These are phyloP conservation scores for Irpex rosettiformis DNA, from an alignment of 1,284 basidiomycete genomes.

Conservation along the genomic window DNA sequence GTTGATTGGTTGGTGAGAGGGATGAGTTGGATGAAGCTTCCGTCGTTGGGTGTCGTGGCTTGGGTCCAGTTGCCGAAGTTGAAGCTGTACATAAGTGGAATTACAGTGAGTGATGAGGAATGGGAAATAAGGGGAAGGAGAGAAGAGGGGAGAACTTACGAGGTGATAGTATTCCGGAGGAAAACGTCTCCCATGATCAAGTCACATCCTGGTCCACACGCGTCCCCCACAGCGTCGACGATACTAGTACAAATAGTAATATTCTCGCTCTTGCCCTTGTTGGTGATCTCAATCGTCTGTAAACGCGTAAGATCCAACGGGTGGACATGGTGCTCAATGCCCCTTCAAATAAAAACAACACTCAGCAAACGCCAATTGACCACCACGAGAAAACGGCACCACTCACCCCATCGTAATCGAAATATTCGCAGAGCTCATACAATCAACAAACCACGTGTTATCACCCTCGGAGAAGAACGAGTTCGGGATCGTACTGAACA, in stretches of 20 bases:
- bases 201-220: conserved; percentile 17
- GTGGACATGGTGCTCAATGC: conserved; percentile 18
- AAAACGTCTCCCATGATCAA: conserved; percentile 36
- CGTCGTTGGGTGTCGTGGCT: conserved; percentile 18
- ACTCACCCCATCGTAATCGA: background rate
- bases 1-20: conserved; percentile 17
- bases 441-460: background rate
- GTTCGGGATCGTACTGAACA: background rate
- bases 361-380: too few species aligned
- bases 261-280: conserved; percentile 13
- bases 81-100: conserved; percentile 2
- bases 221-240: conserved; percentile 12
- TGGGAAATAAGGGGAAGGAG: background rate
- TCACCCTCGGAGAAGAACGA: background rate
- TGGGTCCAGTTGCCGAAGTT: conserved; percentile 9
- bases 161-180: conserved; percentile 38
- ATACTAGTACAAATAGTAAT: conserved; percentile 19
- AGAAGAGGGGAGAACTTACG: conserved; percentile 22
- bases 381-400: background rate
- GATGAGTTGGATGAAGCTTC: conserved; percentile 29
- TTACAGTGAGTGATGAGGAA: background rate
- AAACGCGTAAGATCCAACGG: conserved; percentile 23
- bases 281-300: background rate
- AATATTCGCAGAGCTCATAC: background rate
- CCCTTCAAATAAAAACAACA: too few species aligned